These are phyloP conservation scores for Macrophomina pseudophaseolina DNA, from an alignment of 2,329 filamentous ascomycete genomes.

Conservation along the genomic window DNA sequence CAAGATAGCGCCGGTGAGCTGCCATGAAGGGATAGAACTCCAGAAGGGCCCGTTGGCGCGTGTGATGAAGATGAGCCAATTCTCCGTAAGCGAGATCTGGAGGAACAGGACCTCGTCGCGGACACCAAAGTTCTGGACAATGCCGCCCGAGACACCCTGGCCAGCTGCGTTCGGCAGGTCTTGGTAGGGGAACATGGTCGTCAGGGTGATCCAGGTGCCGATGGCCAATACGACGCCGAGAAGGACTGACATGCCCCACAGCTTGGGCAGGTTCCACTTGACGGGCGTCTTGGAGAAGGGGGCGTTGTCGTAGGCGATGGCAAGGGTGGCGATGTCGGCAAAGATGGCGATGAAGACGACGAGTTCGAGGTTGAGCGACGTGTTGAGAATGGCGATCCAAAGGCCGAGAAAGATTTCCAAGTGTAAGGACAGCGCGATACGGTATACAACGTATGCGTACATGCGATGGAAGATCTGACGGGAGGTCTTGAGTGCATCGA, in stretches of 20 bases:
- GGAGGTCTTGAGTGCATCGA: constrained; percentile 89
- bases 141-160: constrained; percentile 73
- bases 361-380: constrained; percentile 80
- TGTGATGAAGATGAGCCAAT: constrained; percentile 96
- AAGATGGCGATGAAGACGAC: constrained; percentile 96
- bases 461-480: constrained; percentile 96
- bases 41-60: constrained; percentile 92
- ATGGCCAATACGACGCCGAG: constrained; percentile 80
- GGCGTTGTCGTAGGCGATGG: constrained; percentile 92
- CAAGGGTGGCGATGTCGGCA: constrained; percentile 87
- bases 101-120: constrained; percentile 85
- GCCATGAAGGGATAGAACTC: constrained; percentile 87
- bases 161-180: constrained; percentile 36
- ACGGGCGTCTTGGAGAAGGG: constrained; percentile 84
- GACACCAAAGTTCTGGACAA: constrained; percentile 86
- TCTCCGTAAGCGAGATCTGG: constrained; percentile 87
- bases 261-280: constrained; percentile 93
- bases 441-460: constrained; percentile 95
- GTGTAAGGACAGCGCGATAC: constrained; percentile 89
- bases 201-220: constrained; percentile 88
- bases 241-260: constrained; percentile 90
- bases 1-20: constrained; percentile 77
- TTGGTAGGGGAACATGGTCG: constrained; percentile 71
- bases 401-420: constrained; percentile 90
- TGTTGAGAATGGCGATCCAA: constrained; percentile 88